Conservation (phyloP, 768 basidiomycete species). For the Trametes cubensis region DNA sequence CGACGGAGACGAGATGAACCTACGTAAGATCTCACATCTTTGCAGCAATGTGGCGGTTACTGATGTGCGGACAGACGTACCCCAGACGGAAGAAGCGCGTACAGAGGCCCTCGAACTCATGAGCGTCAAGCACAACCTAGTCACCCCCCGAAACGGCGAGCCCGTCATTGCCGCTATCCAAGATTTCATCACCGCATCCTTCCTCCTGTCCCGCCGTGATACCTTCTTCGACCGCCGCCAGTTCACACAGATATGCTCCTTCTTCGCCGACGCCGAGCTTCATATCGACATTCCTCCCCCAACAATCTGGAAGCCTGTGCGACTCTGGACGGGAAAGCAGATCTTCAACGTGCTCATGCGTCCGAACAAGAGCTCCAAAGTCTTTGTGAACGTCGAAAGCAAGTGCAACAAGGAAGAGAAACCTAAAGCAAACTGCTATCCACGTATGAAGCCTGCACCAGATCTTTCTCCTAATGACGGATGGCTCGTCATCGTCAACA, state of each 20-base stretch:
- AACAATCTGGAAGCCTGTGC: conserved; percentile 87
- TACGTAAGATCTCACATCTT: conserved; percentile 65
- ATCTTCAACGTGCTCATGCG: conserved; percentile 97
- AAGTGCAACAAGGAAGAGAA: conserved; percentile 92
- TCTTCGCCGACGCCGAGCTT: conserved; percentile 86
- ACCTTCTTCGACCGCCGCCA: conserved; percentile 91
- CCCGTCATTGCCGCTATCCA: conserved; percentile 99
- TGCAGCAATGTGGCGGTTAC: background rate
- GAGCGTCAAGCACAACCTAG: conserved; percentile 95
- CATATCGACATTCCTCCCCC: conserved; percentile 97
- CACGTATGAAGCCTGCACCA: conserved; percentile 62
- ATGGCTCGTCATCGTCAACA: conserved; percentile 95
- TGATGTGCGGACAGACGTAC: conserved; percentile 67
- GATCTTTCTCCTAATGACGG: conserved; percentile 98
- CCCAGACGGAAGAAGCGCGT: conserved; percentile 97
- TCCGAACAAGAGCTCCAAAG: conserved; percentile 80
- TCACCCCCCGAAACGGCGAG: conserved; percentile 97
- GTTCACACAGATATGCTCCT: conserved; percentile 96
- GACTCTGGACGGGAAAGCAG: conserved; percentile 98
- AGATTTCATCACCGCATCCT: conserved; percentile 99
- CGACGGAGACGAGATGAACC: conserved; percentile 99
- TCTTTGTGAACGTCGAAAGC: conserved; percentile 93
- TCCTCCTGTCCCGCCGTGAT: conserved; percentile 90
- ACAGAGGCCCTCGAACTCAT: conserved; percentile 97
- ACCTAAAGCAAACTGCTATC: conserved; percentile 63